Evolutionary conservation across 495 filamentous ascomycete species (phyloP).

Genomic region (Corynascus novoguineensis): DNA sequence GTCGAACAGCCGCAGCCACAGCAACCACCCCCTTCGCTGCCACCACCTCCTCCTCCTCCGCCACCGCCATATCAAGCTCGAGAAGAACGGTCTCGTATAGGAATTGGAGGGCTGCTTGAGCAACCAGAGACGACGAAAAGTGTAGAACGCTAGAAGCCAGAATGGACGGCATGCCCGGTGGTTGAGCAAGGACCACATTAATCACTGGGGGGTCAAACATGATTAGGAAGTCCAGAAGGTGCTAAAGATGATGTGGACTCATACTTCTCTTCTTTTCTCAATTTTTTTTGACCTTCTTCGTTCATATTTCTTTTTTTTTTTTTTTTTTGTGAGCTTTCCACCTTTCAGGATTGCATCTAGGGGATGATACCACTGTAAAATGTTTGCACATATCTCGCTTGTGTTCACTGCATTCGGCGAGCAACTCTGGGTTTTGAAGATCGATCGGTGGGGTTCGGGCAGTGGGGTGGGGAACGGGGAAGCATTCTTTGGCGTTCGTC

Average conservation of each 20-base stretch:
- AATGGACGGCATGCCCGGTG: neutral
- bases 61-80: slow-evolving; percentile 28
- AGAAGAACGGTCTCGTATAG: slow-evolving; percentile 47
- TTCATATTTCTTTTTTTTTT: neutral
- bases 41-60: neutral
- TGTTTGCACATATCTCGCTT: slow-evolving; percentile 1
- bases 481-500: slow-evolving; percentile 13
- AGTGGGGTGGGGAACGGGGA: neutral
- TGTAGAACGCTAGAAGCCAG: neutral
- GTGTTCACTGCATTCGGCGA: slow-evolving; percentile 5
- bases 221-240: neutral
- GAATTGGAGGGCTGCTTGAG: slow-evolving; percentile 51
- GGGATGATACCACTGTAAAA: slow-evolving; percentile 25
- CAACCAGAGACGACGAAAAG: slow-evolving; percentile 33
- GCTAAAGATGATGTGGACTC: neutral
- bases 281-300: slow-evolving; percentile 2
- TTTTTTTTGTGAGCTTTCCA: neutral
- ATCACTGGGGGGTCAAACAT: neutral
- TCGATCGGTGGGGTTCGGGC: neutral
- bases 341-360: slow-evolving; percentile 3
- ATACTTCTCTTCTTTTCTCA: neutral
- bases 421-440: neutral
- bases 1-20: slow-evolving; percentile 11
- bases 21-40: neutral
- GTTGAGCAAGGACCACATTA: neutral